Evolutionary conservation across 108 stramenopile genomes (phyloP), one percentile per base, ranked within the genome.

Genomic region (Stephanodiscus minutulus): DNA sequence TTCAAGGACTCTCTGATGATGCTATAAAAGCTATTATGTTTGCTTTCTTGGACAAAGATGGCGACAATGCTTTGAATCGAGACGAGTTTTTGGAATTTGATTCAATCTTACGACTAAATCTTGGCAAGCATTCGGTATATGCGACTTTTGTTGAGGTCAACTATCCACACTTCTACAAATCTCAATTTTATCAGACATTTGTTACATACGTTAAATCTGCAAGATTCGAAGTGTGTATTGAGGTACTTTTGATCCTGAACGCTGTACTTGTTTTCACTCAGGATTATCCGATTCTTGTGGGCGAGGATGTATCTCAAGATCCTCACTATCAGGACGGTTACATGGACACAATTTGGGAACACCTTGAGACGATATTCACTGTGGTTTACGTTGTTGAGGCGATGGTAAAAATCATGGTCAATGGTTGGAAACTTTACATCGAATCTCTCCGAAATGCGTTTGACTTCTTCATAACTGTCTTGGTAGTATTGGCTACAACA

Each of bases 61-160:
- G 88, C 15, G 76, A 83, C 0, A 62, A 82, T 20, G 39, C 37
- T 13, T 83, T 93, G 10, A 48, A 64, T 7, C 33, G 71, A 22
- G 79, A 84, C 3, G 89, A 91, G 49, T 91, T 91, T 68, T 67
- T 89, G 60, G 66, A 82, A 13, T 84, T 91, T 64, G 79, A 85
- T 29, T 74, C 83, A 27, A 72, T 88, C 28, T 48, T 92, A 37
- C 75, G 89, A 13, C 56, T 94, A 53, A 81, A 85, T 54, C 74
- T 89, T 55, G 66, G 72, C 1, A 74, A 84, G 61, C 21, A 62
- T 47, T 62, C 74, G 33, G 86, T 76, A 22, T 87, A 86, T 44
- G 47, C 59, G 7, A 86, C 90, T 6, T 73, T 77, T 39, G 56
- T 91, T 63, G 82, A 90, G 53, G 18, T 15, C 2, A 50, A 64